Conservation (phyloP, 2,329 filamentous ascomycete species). For the Ascochyta viciae-villosae region DNA sequence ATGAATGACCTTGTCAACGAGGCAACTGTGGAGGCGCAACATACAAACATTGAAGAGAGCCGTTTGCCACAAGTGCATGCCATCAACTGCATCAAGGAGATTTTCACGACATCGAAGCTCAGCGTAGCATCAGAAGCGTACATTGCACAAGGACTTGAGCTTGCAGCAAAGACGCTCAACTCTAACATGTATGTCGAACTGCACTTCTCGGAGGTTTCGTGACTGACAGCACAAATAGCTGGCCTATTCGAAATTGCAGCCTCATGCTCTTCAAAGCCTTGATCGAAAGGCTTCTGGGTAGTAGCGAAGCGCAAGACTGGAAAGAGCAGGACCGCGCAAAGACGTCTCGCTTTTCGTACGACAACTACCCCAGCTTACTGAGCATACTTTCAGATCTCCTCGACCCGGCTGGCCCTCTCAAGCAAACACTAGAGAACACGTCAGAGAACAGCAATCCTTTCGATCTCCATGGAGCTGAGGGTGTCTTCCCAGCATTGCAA, state of each 20-base stretch:
- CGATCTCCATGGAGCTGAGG: slow-evolving; percentile 60
- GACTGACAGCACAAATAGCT: slow-evolving; percentile 58
- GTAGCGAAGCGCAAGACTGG: slow-evolving; percentile 69
- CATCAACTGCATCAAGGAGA: slow-evolving; percentile 89
- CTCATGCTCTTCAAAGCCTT: slow-evolving; percentile 87
- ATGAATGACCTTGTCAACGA: slow-evolving; percentile 69
- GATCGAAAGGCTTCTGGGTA: slow-evolving; percentile 79
- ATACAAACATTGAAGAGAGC: slow-evolving; percentile 62
- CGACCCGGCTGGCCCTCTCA: slow-evolving; percentile 36
- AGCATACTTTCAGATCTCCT: slow-evolving; percentile 70
- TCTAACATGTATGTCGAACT: slow-evolving; percentile 70
- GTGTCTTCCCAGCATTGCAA: slow-evolving; percentile 83
- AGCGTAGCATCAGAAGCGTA: slow-evolving; percentile 75
- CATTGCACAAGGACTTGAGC: slow-evolving; percentile 73
- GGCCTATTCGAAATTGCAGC: slow-evolving; percentile 94
- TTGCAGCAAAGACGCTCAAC: slow-evolving; percentile 81
- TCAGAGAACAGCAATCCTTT: slow-evolving; percentile 35
- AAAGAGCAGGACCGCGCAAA: slow-evolving; percentile 53
- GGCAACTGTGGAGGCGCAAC: slow-evolving; percentile 60
- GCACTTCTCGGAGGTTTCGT: accelerated
- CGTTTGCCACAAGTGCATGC: slow-evolving; percentile 91
- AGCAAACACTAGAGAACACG: slow-evolving; percentile 32
- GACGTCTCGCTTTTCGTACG: slow-evolving; percentile 69
- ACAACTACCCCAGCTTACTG: slow-evolving; percentile 71
- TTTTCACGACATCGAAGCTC: slow-evolving; percentile 84